Evolutionary conservation across 768 basidiomycete species (phyloP), one percentile per base, ranked within the genome.

Genomic region (Xanthoconium purpureum): DNA sequence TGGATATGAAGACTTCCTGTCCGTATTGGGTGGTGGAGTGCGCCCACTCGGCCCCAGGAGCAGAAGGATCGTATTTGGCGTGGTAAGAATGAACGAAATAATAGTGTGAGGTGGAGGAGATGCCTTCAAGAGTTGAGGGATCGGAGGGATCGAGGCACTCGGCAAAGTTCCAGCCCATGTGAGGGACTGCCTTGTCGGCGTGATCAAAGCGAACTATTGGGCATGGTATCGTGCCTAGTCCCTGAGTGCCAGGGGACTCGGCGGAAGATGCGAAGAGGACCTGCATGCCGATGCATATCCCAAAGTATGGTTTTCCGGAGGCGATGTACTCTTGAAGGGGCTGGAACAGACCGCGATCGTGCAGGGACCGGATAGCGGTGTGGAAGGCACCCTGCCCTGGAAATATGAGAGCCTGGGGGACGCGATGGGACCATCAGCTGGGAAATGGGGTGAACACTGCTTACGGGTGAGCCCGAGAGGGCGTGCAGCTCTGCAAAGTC

Each of bases 241-340:
- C 95, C n/a, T 66, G 71, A 29, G 76, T 74, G 18, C 70, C 66
- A 15, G 83, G 80, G 14, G 87, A 87, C 76, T 99, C 97, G 58
- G 82, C 75, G 15, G 96, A 98, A 14, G 89, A 85, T 55, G 82
- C 76, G 75, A 94, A 98, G 58, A 99, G 89, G 55, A 97, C 84
- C 73, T 99, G 97, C 87, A 99, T 88, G 65, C 97, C 97, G 67
- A 99, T 91, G 75, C 97, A 99, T 77, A 99, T 98, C 38, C 93
- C 93, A 73, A 97, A 92, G 74, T 97, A 99, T 3, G 96, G 97
- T 64, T 80, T 83, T 28, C 97, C 96, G 12, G 91, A 91, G 15
- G 74, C 73, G 64, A 99, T 85, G 72, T 98, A 99, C 49, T 80
- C 74, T 58, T 80, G 82, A 54, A 99, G 79, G 28, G 92, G 94